Conservation (phyloP, 495 filamentous ascomycete species). For the Penicillium psychrofluorescens region DNA sequence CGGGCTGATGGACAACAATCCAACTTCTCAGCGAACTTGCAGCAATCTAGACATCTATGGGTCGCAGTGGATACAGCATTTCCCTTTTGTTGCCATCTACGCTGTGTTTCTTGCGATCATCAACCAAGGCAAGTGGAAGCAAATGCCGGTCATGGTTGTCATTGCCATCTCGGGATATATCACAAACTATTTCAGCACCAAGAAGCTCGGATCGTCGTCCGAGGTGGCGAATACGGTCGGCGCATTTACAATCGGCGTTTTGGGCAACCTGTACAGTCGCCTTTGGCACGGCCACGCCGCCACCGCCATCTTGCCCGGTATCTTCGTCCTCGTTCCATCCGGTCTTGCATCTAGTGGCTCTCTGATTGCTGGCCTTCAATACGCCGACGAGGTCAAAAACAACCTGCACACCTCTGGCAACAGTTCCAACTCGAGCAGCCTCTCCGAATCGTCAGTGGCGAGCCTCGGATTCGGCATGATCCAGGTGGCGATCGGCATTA, state of each 20-base stretch:
- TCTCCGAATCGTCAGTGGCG: slow-evolving; percentile 48
- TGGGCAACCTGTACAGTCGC: slow-evolving; percentile 82
- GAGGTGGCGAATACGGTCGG: slow-evolving; percentile 82
- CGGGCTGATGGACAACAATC: slow-evolving; percentile 69
- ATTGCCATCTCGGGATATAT: slow-evolving; percentile 78
- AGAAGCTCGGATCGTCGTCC: slow-evolving; percentile 62
- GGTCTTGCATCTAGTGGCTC: slow-evolving; percentile 79
- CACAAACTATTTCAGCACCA: slow-evolving; percentile 73
- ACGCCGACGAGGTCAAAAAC: slow-evolving; percentile 62
- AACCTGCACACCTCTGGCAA: slow-evolving; percentile 36
- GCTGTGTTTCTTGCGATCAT: slow-evolving; percentile 74
- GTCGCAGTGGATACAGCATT: slow-evolving; percentile 39
- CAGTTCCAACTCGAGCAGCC: slow-evolving; percentile 28
- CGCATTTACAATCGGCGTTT: slow-evolving; percentile 75
- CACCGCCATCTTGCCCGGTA: slow-evolving; percentile 82
- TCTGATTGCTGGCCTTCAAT: slow-evolving; percentile 67
- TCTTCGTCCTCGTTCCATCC: slow-evolving; percentile 90
- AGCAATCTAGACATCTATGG: slow-evolving; percentile 42
- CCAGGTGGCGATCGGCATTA: slow-evolving; percentile 88
- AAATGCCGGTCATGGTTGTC: slow-evolving; percentile 76
- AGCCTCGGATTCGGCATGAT: slow-evolving; percentile 83
- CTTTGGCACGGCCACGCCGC: slow-evolving; percentile 78
- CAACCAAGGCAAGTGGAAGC: slow-evolving; percentile 88
- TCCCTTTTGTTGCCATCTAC: slow-evolving; percentile 64
- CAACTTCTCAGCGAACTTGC: slow-evolving; percentile 65